These are phyloP conservation scores for Lotmaria passim DNA, from an alignment of 208 protist genomes.

Conservation along the genomic window DNA sequence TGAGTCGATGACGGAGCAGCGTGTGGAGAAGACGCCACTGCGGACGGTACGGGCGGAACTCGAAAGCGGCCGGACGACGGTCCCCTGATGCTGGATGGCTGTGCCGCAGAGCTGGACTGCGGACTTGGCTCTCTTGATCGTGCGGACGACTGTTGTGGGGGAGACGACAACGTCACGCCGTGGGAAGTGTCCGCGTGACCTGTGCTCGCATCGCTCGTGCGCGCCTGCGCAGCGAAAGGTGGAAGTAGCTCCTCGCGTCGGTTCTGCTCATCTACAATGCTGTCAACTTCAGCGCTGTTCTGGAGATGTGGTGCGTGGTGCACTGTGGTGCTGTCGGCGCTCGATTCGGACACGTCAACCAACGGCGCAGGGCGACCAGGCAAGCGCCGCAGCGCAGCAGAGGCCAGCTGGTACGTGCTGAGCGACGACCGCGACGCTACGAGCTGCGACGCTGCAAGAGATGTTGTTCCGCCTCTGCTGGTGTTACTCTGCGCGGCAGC, in stretches of 20 bases:
- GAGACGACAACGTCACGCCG: background rate
- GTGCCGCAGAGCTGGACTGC: background rate
- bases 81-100: background rate
- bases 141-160: background rate
- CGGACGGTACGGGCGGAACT: slow-evolving; percentile 16
- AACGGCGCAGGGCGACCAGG: slow-evolving; percentile 3
- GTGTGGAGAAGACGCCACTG: too few relatives aligned
- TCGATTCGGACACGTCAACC: background rate
- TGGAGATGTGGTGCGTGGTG: too few relatives aligned
- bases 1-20: background rate
- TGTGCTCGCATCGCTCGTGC: too few relatives aligned
- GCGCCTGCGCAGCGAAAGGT: too few relatives aligned
- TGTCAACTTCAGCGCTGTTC: too few relatives aligned
- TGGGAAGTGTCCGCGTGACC: too few relatives aligned
- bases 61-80: slow-evolving; percentile 3
- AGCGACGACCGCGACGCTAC: background rate
- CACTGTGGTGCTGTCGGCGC: background rate
- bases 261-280: too few relatives aligned
- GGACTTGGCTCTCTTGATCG: background rate
- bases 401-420: slow-evolving; percentile 23
- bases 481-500: background rate
- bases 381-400: slow-evolving; percentile 23
- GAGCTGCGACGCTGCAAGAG: background rate
- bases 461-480: background rate
- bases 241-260: too few relatives aligned